Conservation (phyloP, 148 eudicot genomes). For the Amaranthus palmeri region DNA sequence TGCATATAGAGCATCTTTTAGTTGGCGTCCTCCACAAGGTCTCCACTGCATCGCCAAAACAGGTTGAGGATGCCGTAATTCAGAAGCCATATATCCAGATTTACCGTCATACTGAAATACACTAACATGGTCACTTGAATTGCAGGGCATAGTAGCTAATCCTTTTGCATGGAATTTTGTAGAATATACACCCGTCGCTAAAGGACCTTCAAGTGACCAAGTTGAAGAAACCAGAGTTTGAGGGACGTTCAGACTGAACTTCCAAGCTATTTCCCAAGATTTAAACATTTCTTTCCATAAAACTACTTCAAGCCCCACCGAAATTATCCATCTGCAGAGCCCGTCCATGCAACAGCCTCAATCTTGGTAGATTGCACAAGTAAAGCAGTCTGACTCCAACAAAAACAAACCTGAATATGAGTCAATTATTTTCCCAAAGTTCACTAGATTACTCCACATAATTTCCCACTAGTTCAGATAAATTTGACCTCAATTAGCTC, state of each 20-base stretch:
- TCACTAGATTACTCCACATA: slow-evolving; percentile 8
- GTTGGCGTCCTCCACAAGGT: slow-evolving; percentile 50
- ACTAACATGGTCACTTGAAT: slow-evolving; percentile 43
- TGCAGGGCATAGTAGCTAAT: slow-evolving; percentile 23
- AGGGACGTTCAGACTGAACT: slow-evolving; percentile 51
- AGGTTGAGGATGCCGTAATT: slow-evolving; percentile 77
- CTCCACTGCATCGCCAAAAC: slow-evolving; percentile 88
- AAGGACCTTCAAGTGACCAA: slow-evolving; percentile 70
- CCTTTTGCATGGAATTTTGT: slow-evolving; percentile 27
- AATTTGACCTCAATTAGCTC: slow-evolving; percentile 77
- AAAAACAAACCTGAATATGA: slow-evolving; percentile 99
- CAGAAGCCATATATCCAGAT: slow-evolving; percentile 40
- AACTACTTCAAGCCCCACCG: slow-evolving; percentile 73
- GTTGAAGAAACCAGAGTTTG: slow-evolving; percentile 74
- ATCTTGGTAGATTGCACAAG: slow-evolving; percentile 72
- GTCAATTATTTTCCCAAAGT: slow-evolving; percentile 52
- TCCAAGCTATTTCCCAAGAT: slow-evolving; percentile 93
- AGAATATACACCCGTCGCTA: slow-evolving; percentile 48
- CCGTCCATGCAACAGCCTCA: slow-evolving; percentile 85
- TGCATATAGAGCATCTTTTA: slow-evolving; percentile 30
- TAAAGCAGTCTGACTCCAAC: slow-evolving; percentile 97
- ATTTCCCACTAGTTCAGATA: slow-evolving; percentile 18
- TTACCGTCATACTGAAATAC: slow-evolving; percentile 47
- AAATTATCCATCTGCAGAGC: slow-evolving; percentile 82
- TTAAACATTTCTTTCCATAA: slow-evolving; percentile 68